Conservation (phyloP, 768 basidiomycete genomes). For the Tricholoma sp. region DNA sequence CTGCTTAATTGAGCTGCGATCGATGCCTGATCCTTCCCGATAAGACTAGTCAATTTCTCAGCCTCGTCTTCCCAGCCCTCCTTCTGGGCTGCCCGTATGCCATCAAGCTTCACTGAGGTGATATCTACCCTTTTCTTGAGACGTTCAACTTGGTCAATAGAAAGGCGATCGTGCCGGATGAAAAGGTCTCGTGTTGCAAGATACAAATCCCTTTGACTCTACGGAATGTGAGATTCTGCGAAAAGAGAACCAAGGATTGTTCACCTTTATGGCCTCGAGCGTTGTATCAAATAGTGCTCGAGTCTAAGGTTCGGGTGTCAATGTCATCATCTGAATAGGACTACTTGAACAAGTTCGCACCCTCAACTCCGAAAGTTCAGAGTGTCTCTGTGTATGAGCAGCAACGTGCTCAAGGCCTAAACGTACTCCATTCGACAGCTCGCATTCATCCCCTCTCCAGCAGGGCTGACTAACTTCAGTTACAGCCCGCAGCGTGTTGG, state of each 20-base stretch:
- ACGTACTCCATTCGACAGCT: conserved; percentile 73
- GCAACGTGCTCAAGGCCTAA: conserved; percentile 66
- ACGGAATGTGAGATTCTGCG: conserved; percentile 5
- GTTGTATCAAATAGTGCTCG: conserved; percentile 60
- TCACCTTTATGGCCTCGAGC: conserved; percentile 73
- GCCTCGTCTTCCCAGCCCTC: conserved; percentile 86
- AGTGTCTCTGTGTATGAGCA: conserved; percentile 61
- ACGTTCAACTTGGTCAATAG: conserved; percentile 82
- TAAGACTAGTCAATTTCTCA: conserved; percentile 62
- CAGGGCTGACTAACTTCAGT: conserved; percentile 76
- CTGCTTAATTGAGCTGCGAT: conserved; percentile 73
- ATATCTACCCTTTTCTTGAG: conserved; percentile 82
- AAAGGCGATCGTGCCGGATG: conserved; percentile 82
- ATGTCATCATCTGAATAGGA: background rate
- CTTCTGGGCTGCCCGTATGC: conserved; percentile 61
- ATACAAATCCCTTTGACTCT: conserved; percentile 83
- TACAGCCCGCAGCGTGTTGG: conserved; percentile 75
- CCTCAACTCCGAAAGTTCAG: conserved; percentile 69
- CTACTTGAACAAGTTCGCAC: conserved; percentile 35
- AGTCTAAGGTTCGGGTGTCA: conserved; percentile 36
- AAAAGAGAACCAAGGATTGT: conserved; percentile 1
- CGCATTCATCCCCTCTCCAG: conserved; percentile 82
- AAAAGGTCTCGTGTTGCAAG: conserved; percentile 84
- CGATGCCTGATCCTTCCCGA: conserved; percentile 83
- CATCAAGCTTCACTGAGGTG: conserved; percentile 72